Evolutionary conservation across 371 early-diverging fungal genomes (phyloP), one percentile per base, ranked within the genome.

Genomic region (Mycotypha africana): DNA sequence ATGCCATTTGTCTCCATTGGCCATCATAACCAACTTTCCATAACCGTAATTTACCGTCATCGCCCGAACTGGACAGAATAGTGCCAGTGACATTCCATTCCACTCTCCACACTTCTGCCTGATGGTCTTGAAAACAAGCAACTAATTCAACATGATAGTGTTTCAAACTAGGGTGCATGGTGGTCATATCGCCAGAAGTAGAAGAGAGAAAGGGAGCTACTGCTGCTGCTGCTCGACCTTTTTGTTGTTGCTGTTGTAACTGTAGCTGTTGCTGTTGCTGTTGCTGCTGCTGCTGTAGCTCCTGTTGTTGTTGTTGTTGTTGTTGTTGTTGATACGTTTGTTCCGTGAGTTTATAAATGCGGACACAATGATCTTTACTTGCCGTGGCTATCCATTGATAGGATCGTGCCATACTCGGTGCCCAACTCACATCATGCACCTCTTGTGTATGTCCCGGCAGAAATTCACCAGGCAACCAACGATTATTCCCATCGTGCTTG

Each of bases 21-120:
- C 78, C 81, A 50, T 76, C 71, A 45, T 65, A 79, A 0, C 74
- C 76, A 16, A 81, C 78, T 58, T 85, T 90, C 94, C 95, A 97
- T 39, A 93, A 62, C 2, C 92, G 77, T 14, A 92, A 77, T 50
- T 81, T 86, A 17, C 96, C 95, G 64, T 97, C 97, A 53, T 93
- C 93, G 17, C 95, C 93, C 38, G 89, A 85, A 10, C 88, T 87
- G 3, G 86, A 81, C 16, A 97, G 67, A 31, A 93, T 85, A 0
- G 96, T 94, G 3, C 96, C 97, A 3, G 89, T 88, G 22, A 93
- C 67, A 64, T 97, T 97, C 94, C 95, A 95, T 54, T 88, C 86
- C 1, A 94, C 91, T 11, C 86, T 70, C 89, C 95, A 93, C 5
- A 93, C 84, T 59, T 89, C 89, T 1, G 82, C 80, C 22, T 72